Evolutionary conservation across 305 asterid genomes (phyloP).

Genomic region (Solanum hybrid): DNA sequence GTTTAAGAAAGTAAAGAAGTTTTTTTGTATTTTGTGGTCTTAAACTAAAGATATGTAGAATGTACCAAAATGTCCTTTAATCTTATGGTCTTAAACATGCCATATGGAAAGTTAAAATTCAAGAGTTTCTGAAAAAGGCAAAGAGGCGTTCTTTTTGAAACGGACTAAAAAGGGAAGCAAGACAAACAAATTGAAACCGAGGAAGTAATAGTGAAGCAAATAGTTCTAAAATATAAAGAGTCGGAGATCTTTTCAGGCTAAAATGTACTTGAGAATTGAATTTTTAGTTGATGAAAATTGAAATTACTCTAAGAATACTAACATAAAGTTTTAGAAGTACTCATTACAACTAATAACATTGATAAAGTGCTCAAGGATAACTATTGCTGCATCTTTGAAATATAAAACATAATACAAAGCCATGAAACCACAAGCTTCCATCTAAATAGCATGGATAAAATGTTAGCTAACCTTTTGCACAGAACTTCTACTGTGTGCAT

Average conservation of each 20-base stretch:
- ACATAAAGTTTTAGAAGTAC: neutral
- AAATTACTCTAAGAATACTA: neutral
- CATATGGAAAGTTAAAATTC: neutral
- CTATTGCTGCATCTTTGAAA: neutral
- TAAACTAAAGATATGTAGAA: neutral
- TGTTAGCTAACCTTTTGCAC: constrained; percentile 65
- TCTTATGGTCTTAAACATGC: neutral
- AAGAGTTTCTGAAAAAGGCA: neutral
- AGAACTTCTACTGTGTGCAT: constrained; percentile 82
- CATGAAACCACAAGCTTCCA: neutral
- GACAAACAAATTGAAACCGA: neutral
- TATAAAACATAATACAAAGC: neutral
- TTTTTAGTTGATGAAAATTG: neutral
- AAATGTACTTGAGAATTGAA: neutral
- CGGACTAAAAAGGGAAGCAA: neutral
- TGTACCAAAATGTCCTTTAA: neutral
- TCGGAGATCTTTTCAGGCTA: neutral
- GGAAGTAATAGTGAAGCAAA: neutral
- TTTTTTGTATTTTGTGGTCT: neutral
- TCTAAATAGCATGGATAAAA: constrained; percentile 1
- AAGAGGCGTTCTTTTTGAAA: neutral
- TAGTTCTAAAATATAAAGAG: neutral
- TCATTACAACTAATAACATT: neutral
- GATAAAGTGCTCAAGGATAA: neutral
- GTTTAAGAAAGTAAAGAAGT: neutral